Evolutionary conservation across 2,329 filamentous ascomycete species (phyloP), one percentile per base, ranked within the genome.

Genomic region (Botrytis tulipae): DNA sequence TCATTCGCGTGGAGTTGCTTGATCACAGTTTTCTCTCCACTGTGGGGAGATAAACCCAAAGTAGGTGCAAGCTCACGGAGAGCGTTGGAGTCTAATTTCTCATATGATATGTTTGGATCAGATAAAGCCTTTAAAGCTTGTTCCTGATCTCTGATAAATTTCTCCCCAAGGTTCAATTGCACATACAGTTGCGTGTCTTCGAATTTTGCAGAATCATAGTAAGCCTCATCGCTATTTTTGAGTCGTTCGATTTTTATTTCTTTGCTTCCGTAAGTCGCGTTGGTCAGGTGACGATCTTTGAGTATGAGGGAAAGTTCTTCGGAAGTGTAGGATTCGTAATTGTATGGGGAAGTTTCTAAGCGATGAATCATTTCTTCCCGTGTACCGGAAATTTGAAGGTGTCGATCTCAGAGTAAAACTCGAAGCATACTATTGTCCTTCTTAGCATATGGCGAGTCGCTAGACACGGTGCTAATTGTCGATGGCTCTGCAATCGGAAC

Each of bases 391-490:
- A 54, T 44, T 32, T 51, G 46, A 14, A 69, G 46, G 35, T 29
- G 10, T 61, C 77, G 60, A 29, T 77, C 77, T 10, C 42, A 20
- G 6, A 78, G 72, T 40, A 78, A 63, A 22, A 40, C 37, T 16
- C 63, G 66, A 7, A 78, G 68, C 44, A 76, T 78, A 70, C 76
- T 75, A 62, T 77, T 76, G 46, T 78, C 76, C 42, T 77, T 77
- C 18, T 48, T 65, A 2, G n/a, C 63, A 42, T 77, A 77, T 29
- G 25, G 73, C 35, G 22, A 76, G 67, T 62, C 59, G 37, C 20
- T 51, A 29, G 51, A 12, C 42, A 14, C 40, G 18, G 14, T n/a
- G 12, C 25, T 0, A 0, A 4, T 12, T 46, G 12, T 46, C 29
- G 54, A 61, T 70, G 9, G 37, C 6, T 5, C 37, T 20, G 40